Evolutionary conservation across 495 filamentous ascomycete species (phyloP), one percentile per base, ranked within the genome.

Genomic region (Saxophila tyrrhenica): DNA sequence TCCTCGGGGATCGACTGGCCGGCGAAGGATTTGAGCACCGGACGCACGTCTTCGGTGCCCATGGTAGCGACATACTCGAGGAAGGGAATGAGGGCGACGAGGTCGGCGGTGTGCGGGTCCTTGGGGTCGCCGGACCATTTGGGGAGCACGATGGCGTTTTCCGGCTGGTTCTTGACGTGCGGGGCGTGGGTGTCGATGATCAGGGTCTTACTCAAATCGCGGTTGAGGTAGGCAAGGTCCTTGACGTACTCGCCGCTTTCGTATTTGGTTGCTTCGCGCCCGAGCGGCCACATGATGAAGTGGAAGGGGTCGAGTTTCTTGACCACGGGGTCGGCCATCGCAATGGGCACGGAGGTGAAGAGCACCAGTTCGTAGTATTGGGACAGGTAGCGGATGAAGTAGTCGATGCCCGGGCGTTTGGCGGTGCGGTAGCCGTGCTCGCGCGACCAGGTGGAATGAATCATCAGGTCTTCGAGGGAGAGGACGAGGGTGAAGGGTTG

Each of bases 351-450:
- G 52, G 76, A 87, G 24, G 94, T 96, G 73, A 95, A 98, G 44
- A 98, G 78, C 38, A 96, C 94, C 21, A 98, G 75, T 67, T 98
- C 92, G 69, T 95, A 98, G 75, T 97, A 96, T 66, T 95, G 88
- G 69, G 84, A 89, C 39, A 98, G 76, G 66, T 98, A 98, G 64
- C 85, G 87, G 51, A 98, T 69, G 73, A 98, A 97, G 74, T 98
- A 98, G 72, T 98, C 92, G 44, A 95, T 77, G 39, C 92, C 92
- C 24, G 92, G 92, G 32, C 92, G 81, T 72, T 98, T 98, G 41
- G 92, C 92, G 60, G 91, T 79, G 54, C 91, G 81, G 91, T 92
- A 98, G 24, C 92, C 92, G 62, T 96, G 85, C 61, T 97, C 85
- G 48, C 89, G 79, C 20, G 80, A 80, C 92, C 92, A 98, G 62